phyloP scores from a whole-genome alignment of 2,329 filamentous ascomycete genomes.

The Esteya vermicola region DNA sequence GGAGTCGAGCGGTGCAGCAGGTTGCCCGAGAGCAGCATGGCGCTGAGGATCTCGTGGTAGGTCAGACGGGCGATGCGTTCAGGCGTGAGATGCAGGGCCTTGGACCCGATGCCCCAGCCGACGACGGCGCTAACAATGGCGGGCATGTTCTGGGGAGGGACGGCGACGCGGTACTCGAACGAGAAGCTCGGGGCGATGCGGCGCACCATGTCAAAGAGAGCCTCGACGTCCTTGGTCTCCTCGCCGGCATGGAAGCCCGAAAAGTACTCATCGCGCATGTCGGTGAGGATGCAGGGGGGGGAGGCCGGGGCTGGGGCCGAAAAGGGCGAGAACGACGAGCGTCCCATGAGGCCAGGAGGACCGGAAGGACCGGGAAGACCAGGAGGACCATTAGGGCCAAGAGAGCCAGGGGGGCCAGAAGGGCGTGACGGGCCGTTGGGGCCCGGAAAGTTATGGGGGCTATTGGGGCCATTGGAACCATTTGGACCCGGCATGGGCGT shows the following conservation, averaged over 20 bases:
- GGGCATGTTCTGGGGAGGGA: slow-evolving; percentile 2
- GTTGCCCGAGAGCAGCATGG: slow-evolving; percentile 6
- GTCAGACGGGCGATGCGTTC: neutral
- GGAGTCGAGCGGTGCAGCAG: slow-evolving; percentile 1
- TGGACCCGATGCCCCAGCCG: slow-evolving; percentile 9
- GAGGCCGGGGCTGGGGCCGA: neutral
- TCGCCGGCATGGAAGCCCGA: neutral
- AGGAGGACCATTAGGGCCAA: neutral
- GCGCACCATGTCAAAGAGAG: slow-evolving; percentile 5
- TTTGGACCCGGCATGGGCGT: no score
- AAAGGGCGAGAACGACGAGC: neutral
- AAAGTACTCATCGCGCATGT: slow-evolving; percentile 9
- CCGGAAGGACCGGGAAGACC: neutral
- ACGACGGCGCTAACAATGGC: slow-evolving; percentile 3
- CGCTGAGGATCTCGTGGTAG: slow-evolving; percentile 4
- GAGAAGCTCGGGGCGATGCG: slow-evolving; percentile 5
- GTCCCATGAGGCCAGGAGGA: neutral
- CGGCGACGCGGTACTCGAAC: slow-evolving; percentile 3
- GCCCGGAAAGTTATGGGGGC: no score
- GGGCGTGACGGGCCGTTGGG: no score
- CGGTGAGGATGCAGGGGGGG: neutral
- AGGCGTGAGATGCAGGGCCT: neutral
- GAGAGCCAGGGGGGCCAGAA: neutral
- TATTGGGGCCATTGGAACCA: no score
- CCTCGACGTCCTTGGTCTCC: neutral